Percentiles rank a stretch among this genome's conserved stretches.
Conservation (phyloP, 2,329 filamentous ascomycete species). For the Penicillium sp. region DNA sequence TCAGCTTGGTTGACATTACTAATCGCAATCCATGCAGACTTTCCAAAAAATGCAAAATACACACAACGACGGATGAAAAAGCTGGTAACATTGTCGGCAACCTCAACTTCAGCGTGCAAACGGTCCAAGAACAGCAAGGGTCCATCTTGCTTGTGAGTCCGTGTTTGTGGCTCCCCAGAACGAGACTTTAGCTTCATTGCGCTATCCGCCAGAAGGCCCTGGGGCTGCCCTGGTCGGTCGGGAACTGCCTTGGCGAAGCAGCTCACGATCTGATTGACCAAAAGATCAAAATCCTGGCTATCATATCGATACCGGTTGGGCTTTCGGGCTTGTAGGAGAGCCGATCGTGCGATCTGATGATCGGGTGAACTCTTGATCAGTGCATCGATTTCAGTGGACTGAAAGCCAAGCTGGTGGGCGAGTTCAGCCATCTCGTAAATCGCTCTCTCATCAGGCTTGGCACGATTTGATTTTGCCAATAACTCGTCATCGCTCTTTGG, state of each 20-base stretch:
- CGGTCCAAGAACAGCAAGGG: background rate
- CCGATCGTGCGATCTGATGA: slow-evolving; percentile 9
- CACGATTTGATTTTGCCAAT: slow-evolving; percentile 9
- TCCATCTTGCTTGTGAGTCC: background rate
- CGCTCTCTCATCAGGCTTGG: slow-evolving; percentile 14
- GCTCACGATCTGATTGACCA: slow-evolving; percentile 5
- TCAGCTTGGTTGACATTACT: background rate
- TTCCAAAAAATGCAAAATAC: background rate
- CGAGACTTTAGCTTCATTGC: background rate
- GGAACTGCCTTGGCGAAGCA: slow-evolving; percentile 3
- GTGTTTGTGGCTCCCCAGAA: background rate
- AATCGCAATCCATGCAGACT: background rate
- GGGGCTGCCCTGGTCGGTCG: background rate
- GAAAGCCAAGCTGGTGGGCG: slow-evolving; percentile 18
- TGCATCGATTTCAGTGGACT: slow-evolving; percentile 4
- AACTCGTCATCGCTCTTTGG: slow-evolving; percentile 11
- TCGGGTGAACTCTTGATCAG: slow-evolving; percentile 10
- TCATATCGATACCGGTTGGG: slow-evolving; percentile 10
- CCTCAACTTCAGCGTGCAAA: background rate
- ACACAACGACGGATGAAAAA: background rate
- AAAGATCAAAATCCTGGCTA: slow-evolving; percentile 7
- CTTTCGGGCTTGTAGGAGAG: slow-evolving; percentile 12
- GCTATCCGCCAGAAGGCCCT: slow-evolving; percentile 1
- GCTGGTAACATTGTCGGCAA: background rate
- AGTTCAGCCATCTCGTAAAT: slow-evolving; percentile 23